These are phyloP conservation scores for Polyplosphaeria fusca DNA, from an alignment of 495 filamentous ascomycete species.

Conservation along the genomic window DNA sequence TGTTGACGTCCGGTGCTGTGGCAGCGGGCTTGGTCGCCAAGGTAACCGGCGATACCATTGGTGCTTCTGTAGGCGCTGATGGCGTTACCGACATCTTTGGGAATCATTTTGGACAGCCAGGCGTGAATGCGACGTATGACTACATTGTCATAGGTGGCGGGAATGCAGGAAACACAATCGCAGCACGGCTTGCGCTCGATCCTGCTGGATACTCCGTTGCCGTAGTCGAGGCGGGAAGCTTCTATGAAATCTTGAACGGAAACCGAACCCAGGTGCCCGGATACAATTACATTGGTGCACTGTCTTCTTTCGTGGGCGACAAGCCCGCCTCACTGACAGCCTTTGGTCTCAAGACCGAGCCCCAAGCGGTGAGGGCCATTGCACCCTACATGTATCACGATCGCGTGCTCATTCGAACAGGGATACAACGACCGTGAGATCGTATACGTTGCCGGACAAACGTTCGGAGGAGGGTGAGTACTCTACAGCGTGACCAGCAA, in stretches of 20 bases:
- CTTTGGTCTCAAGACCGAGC: slow-evolving; percentile 1
- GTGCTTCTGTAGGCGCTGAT: too few species aligned
- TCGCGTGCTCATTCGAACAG: too few species aligned
- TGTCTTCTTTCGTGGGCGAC: neutral
- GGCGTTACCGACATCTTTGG: too few species aligned
- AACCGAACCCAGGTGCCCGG: slow-evolving; percentile 9
- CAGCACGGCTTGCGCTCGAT: slow-evolving; percentile 15
- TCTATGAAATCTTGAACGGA: slow-evolving; percentile 22
- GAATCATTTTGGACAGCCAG: too few species aligned
- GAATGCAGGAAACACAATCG: slow-evolving; percentile 23
- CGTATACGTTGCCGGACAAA: slow-evolving; percentile 35
- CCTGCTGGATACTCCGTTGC: slow-evolving; percentile 18
- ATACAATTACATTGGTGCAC: slow-evolving; percentile 1
- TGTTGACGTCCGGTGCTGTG: too few species aligned
- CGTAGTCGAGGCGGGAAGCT: slow-evolving; percentile 23
- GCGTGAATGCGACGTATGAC: too few species aligned
- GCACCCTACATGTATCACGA: too few species aligned
- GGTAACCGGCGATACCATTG: too few species aligned
- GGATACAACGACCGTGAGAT: too few species aligned
- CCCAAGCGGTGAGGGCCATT: neutral
- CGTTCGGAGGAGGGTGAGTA: slow-evolving; percentile 30
- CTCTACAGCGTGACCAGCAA: too few species aligned
- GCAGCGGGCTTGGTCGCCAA: too few species aligned
- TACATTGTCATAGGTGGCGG: too few species aligned
- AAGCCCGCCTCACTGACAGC: slow-evolving; percentile 13